Conservation (phyloP, 2,329 filamentous ascomycete species). For the Corinectria fuckeliana region DNA sequence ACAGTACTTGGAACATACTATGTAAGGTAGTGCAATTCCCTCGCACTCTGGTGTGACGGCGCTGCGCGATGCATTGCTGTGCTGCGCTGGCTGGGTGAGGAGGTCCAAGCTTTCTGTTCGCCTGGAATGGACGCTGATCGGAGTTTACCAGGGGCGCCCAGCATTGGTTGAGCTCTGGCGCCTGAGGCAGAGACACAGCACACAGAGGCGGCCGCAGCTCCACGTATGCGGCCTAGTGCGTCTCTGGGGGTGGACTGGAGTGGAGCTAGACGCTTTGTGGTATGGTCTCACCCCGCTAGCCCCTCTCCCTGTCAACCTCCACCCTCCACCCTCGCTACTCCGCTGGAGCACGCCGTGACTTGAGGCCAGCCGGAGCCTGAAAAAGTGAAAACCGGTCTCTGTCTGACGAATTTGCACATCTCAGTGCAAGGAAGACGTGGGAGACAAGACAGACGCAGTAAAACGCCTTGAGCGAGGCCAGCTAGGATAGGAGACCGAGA, state of each 20-base stretch:
- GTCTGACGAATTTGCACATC: slow-evolving; percentile 11
- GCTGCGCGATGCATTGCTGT: not conserved
- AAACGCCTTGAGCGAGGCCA: not conserved
- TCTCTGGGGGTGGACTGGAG: not conserved
- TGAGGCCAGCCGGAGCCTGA: slow-evolving; percentile 12
- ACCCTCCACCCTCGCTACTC: slow-evolving; percentile 6
- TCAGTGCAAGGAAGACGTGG: slow-evolving; percentile 2
- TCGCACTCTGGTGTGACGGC: slow-evolving; percentile 6
- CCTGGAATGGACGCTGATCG: slow-evolving; percentile 16
- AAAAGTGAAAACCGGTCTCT: slow-evolving; percentile 12
- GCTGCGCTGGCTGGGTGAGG: not conserved
- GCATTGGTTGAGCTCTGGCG: slow-evolving; percentile 10
- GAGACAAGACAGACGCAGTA: not conserved
- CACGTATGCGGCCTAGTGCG: slow-evolving; percentile 21
- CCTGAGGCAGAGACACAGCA: slow-evolving; percentile 28
- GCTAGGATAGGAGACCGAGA: slow-evolving; percentile 1
- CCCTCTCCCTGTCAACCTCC: slow-evolving; percentile 3
- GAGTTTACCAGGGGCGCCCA: not conserved
- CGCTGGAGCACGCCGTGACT: slow-evolving; percentile 7
- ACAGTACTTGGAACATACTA: not conserved
- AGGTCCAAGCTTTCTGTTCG: slow-evolving; percentile 1
- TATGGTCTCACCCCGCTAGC: not conserved
- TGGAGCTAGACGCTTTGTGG: slow-evolving; percentile 12
- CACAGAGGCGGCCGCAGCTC: slow-evolving; percentile 25
- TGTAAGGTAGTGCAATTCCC: slow-evolving; percentile 15